Evolutionary conservation across 2,329 filamentous ascomycete species (phyloP), one percentile per base, ranked within the genome.

Genomic region (Stromatinia cepivora): DNA sequence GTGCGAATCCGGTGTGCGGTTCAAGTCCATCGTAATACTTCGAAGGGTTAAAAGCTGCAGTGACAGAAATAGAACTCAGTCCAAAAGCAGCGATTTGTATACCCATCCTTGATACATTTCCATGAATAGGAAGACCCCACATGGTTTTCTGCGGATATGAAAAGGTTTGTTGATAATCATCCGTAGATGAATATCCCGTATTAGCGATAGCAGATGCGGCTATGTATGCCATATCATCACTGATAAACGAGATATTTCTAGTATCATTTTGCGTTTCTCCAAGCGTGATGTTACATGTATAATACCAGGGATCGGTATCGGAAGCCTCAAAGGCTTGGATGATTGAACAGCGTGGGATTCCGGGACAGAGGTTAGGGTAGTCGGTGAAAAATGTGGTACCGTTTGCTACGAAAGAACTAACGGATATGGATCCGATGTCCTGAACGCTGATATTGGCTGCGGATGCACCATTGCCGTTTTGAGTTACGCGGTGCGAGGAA

Each of bases 111-210:
- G 74, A 42, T 0, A 57, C 53, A 34, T 73, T 71, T 1, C 83
- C 83, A 17, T 76, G 67, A 17, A 73, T 66, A 3, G 79, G 75
- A 0, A 54, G 50, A 2, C 82, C 83, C 64, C 80, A 82, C 6
- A 76, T 70, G 1, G 80, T 79, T 64, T 82, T 80, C 36, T 78
- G 76, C 0, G 83, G 82, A 64, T 84, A 84, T 13, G 79, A 80
- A 72, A 82, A 81, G 57, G 76, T 80, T 71, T 79, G 77, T 57
- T 66, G 76, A 20, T 42, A 57, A 9, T 71, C 39, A 1, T 64
- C 68, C 48, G 65, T 70, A 66, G 42, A 75, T 67, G 46, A 75
- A 71, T 81, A 82, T 7, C 81, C 82, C 48, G 81, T 78, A 7
- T 82, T 78, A 0, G 81, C 81, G 22, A 83, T 82, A 0, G 79